These are phyloP conservation scores for Hortaea sp. DNA, from an alignment of 2,329 filamentous ascomycete species.

Conservation along the genomic window DNA sequence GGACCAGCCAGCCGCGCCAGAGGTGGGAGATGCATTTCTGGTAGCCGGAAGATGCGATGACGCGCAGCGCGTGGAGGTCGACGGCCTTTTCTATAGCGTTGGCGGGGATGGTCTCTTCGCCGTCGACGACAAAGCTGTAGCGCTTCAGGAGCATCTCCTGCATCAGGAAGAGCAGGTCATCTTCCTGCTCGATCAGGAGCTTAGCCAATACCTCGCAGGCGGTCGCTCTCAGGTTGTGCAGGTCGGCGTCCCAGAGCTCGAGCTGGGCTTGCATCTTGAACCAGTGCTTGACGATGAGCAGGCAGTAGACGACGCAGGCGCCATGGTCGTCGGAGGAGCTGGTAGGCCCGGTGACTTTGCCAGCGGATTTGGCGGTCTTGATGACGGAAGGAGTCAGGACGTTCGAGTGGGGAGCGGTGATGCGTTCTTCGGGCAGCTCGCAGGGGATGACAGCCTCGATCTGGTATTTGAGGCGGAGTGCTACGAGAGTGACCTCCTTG, in stretches of 20 bases:
- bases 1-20: conserved; percentile 94
- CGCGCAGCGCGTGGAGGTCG: conserved; percentile 75
- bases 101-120: conserved; percentile 59
- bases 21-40: conserved; percentile 90
- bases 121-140: conserved; percentile 70
- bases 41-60: conserved; percentile 89
- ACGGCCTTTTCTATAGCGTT: conserved; percentile 93
- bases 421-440: conserved; percentile 65
- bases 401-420: conserved; percentile 73
- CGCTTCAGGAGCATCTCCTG: conserved; percentile 75
- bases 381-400: conserved; percentile 76
- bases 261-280: conserved; percentile 68
- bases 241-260: conserved; percentile 86
- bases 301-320: conserved; percentile 73
- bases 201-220: conserved; percentile 93
- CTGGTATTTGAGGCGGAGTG: conserved; percentile 79
- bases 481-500: conserved; percentile 76
- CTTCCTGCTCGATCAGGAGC: conserved; percentile 70
- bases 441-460: conserved; percentile 84
- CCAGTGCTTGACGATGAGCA: conserved; percentile 65
- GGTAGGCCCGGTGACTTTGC: conserved; percentile 39
- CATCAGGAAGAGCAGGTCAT: conserved; percentile 67
- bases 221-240: conserved; percentile 66
- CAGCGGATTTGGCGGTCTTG: conserved; percentile 70
- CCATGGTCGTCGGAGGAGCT: conserved; percentile 44